Base-by-base conservation (phyloP, 805 yeast genomes). In the Jamesozyma piceae region DNA sequence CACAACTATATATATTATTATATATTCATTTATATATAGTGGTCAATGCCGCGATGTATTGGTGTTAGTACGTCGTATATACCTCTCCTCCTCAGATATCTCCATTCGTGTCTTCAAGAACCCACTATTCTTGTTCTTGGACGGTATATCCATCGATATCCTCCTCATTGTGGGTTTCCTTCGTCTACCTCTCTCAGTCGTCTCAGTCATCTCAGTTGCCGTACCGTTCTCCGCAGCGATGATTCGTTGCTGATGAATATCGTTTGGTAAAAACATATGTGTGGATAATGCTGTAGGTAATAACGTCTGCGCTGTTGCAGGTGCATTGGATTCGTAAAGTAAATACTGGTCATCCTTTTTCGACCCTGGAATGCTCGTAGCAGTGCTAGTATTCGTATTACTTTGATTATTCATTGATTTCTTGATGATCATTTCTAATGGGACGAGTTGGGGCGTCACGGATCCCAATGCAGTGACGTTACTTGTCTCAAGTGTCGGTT, bases 201-300 rank as follows among this genome's bases (percentile, higher is more conserved):
- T 15, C 8, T 21, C n/a, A n/a, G 18, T 4, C 22, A 20, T 14
- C 18, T 27, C 33, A 10, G 13, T 22, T 20, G 19, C 15, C 15
- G 39, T 17, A 35, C 42, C 10, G 43, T 42, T 42, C 40, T 34
- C 46, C 40, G 41, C 46, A 15, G 55, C 50, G 2, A 60, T 60
- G 40, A 49, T 42, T 21, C 58, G 44, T 35, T 55, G 63, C 45
- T 55, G 62, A 37, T 51, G 54, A 11, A 58, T 49, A 44, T 57
- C 55, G 44, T 77, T 75, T 3, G 80, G 80, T 33, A 74, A 51
- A 53, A 76, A 75, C 79, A 76, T 75, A 53, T 76, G 81, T 2
- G 81, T 76, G 4, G 78, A 67, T 29, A 76, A 57, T 0, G 81
- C 80, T 3, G 79, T 74, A n/a, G 81, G 80, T 29, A 76, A 59